Conservation (phyloP, 768 basidiomycete genomes). For the Lentinus tigrinus region DNA sequence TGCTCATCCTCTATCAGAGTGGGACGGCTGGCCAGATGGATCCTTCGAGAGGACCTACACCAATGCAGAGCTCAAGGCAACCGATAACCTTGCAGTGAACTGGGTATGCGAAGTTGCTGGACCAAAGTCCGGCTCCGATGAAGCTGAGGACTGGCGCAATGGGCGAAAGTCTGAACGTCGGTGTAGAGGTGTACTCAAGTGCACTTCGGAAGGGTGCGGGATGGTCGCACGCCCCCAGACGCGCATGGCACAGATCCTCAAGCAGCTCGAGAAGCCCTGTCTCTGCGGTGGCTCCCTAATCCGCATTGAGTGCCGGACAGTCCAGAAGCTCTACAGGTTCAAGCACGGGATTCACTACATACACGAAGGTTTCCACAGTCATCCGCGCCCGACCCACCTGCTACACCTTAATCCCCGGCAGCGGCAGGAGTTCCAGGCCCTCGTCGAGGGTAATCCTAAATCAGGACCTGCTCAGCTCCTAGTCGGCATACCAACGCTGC, state of each 20-base stretch:
- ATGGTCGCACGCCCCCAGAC: not conserved
- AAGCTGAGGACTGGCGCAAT: not conserved
- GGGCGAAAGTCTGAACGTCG: not conserved
- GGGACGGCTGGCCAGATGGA: slow-evolving; percentile 7
- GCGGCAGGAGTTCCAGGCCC: not conserved
- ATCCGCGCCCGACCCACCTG: not conserved
- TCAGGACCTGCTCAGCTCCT: not conserved
- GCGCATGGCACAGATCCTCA: not conserved
- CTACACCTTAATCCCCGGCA: not conserved
- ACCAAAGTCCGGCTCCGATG: not conserved
- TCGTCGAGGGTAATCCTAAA: not conserved
- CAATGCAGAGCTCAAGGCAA: not conserved
- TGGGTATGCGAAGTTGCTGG: not conserved
- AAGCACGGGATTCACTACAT: not conserved
- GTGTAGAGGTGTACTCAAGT: not conserved
- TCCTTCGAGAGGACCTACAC: not conserved
- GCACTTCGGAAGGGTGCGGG: not conserved
- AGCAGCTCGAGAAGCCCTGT: not conserved
- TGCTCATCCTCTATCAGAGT: no score
- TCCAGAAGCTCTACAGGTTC: not conserved
- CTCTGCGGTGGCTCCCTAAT: not conserved
- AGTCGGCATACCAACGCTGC: not conserved
- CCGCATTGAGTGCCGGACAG: not conserved
- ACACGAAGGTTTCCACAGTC: not conserved
- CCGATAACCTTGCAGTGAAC: not conserved